Evolutionary conservation across 2,329 filamentous ascomycete genomes (phyloP).

Genomic region (Neofusicoccum umdonicola): DNA sequence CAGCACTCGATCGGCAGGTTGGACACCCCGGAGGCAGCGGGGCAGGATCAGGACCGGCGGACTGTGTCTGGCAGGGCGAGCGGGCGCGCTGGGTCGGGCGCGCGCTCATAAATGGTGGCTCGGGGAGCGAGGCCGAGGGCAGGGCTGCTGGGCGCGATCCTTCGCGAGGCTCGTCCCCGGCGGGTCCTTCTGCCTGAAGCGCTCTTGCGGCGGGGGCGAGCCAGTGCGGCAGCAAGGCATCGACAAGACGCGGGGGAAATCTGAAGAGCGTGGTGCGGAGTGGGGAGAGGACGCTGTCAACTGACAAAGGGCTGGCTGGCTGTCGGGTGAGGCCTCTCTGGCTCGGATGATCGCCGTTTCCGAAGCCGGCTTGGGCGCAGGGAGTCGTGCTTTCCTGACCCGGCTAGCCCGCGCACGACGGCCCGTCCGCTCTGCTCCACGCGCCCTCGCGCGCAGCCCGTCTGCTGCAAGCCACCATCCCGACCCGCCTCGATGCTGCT

Average conservation of each 20-base stretch:
- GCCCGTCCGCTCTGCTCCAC: background rate
- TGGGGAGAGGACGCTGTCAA: constrained; percentile 1
- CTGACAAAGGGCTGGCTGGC: background rate
- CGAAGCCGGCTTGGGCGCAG: background rate
- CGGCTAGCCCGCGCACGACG: background rate
- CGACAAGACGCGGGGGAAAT: background rate
- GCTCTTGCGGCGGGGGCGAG: background rate
- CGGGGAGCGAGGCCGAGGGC: background rate
- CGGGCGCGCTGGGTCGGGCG: background rate
- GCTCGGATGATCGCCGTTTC: background rate
- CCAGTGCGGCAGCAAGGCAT: background rate
- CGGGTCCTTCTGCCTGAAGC: background rate
- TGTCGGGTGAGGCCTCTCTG: background rate
- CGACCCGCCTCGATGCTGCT: background rate
- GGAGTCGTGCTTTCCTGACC: background rate
- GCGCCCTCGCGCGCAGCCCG: background rate
- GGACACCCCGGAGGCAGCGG: background rate
- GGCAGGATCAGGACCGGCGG: background rate
- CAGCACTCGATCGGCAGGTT: no score
- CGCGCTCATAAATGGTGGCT: background rate
- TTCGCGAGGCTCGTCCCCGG: background rate
- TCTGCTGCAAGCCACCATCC: background rate
- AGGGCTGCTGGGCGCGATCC: background rate
- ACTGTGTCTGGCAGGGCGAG: background rate
- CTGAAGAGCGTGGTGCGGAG: constrained; percentile 1